Evolutionary conservation across 768 basidiomycete species (phyloP), one percentile per base, ranked within the genome.

Genomic region (Chalciporus piperatus): DNA sequence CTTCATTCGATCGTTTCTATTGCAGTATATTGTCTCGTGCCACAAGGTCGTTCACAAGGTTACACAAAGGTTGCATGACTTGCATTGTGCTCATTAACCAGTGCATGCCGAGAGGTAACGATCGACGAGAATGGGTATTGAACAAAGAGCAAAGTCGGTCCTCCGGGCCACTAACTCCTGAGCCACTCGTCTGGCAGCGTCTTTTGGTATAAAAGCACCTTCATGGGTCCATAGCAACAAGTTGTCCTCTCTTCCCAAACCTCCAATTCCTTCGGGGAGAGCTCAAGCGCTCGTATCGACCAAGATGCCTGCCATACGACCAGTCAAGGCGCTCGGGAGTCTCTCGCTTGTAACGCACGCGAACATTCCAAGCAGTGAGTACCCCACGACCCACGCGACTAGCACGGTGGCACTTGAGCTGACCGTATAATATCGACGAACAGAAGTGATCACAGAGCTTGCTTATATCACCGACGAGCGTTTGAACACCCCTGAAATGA

Each of bases 361-460:
- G 13, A 64, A 64, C 37, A 61, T 64, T 48, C 63, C 64, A 27
- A 41, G 48, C 25, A 63, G 63, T 66, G 43, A 64, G 64, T 58
- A 8, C 19, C 9, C 3, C 12, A 14, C 0, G 9, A 13, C 40
- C 16, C 10, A 37, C 35, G n/a, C 25, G 17, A 35, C 40, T 25
- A 0, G 10, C 30, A 22, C 4, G 0, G 17, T 17, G 33, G 39
- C 19, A 32, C 32, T 32, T 47, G 16, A n/a, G 12, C 25, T n/a
- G 9, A 41, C 33, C 23, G 40, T 30, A 39, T 12, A 8, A 8
- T 11, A 27, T 4, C 5, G 35, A 33, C 44, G 55, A 45, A 25
- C 50, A 66, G 65, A 61, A 37, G 60, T 66, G 6, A 52, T 65
- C 46, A 59, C 63, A 12, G 64, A 66, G 42, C 55, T 66, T 16